Base-by-base conservation (phyloP, 2,329 filamentous ascomycete genomes). In the Fusarium fracticaudum region DNA sequence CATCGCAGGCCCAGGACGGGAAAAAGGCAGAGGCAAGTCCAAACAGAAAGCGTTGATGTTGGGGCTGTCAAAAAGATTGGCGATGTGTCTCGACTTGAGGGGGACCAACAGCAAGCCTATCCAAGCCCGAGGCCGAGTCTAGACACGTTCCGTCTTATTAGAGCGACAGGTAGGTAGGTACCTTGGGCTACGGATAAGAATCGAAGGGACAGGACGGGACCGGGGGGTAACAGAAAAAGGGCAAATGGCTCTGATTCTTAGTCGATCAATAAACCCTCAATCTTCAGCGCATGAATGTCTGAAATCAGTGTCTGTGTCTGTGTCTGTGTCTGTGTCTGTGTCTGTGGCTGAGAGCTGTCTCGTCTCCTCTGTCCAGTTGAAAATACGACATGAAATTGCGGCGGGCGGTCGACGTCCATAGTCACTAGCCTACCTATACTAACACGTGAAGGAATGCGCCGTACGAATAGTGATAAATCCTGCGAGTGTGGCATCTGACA, bases 371-470 rank as follows among this genome's bases (percentile, higher is more conserved):
- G 38, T 64, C 60, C 35, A 66, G 41, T 53, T 48, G 51, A 35
- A 66, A 45, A 64, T 50, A 40, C 55, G 60, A 74, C 48, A 67
- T 70, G 60, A 70, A 74, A 68, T 74, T 73, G 53, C 67, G 41
- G 50, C 71, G 61, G 63, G 48, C 40, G 61, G 60, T 41, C 44
- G 50, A 41, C 35, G 37, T n/a, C 26, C 22, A 55, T 15, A 29
- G 10, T 55, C 35, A 41, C 51, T 54, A 40, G 50, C 44, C 44
- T 17, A 41, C 47, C 47, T 33, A 37, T 18, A 58, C 67, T 72
- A 65, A 72, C 71, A 74, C 71, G 71, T 74, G 67, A 69, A 69
- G 71, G 71, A 74, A 74, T 74, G 71, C 50, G 63, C 63, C 35
- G 35, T 60, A 45, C 33, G 43, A 44, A 67, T 66, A 67, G 45